Evolutionary conservation across 495 filamentous ascomycete species (phyloP).

Genomic region (Xylona heveae): DNA sequence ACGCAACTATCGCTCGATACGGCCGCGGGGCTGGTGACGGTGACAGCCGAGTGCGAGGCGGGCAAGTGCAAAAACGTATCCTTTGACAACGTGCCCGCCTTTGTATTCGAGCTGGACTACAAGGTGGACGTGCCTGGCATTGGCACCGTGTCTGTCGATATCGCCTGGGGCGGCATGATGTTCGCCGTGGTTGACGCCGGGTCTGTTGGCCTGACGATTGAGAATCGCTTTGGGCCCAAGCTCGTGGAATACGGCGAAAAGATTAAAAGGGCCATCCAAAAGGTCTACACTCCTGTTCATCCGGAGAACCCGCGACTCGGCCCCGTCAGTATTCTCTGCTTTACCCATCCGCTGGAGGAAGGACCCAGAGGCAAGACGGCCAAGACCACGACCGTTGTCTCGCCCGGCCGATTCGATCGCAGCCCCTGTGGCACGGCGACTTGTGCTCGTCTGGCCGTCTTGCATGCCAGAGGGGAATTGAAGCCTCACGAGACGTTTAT

Average conservation of each 20-base stretch:
- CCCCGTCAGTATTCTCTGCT: conserved; percentile 13
- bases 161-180: conserved; percentile 20
- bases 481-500: conserved; percentile 13
- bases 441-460: conserved; percentile 15
- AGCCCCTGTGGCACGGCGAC: conserved; percentile 19
- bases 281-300: conserved; percentile 12
- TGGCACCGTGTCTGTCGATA: conserved; percentile 13
- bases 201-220: conserved; percentile 10
- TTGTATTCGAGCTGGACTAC: conserved; percentile 16
- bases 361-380: conserved; percentile 10
- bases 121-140: conserved; percentile 14
- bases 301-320: conserved; percentile 15
- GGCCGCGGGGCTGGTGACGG: conserved; percentile 14
- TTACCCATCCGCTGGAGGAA: conserved; percentile 10
- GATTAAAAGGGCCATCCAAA: conserved; percentile 14
- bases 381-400: conserved; percentile 16
- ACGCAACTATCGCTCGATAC: conserved; percentile 14
- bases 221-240: conserved; percentile 7
- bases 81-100: conserved; percentile 17
- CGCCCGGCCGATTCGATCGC: conserved; percentile 18
- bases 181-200: conserved; percentile 16
- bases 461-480: conserved; percentile 14
- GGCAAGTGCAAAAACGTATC: conserved; percentile 17
- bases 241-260: conserved; percentile 14
- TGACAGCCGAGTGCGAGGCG: conserved; percentile 15